These are phyloP conservation scores for Flaveria linearis DNA, from an alignment of 129 eudicot species.

Conservation along the genomic window DNA sequence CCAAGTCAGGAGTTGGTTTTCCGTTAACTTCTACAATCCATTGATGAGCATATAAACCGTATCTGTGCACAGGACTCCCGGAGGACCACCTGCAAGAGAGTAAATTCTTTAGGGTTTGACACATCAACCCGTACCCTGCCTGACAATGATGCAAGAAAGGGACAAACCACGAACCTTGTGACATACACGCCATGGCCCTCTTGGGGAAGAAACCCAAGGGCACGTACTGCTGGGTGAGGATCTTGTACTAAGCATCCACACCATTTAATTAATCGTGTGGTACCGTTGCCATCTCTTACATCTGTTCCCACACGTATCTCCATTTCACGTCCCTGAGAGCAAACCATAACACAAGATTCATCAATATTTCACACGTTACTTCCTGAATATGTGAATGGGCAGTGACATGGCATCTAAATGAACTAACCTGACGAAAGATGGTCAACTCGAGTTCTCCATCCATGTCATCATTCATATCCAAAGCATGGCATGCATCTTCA, in stretches of 20 bases:
- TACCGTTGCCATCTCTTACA: constrained; percentile 89
- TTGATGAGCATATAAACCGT: constrained; percentile 81
- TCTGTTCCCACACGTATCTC: constrained; percentile 88
- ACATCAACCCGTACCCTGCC: not conserved
- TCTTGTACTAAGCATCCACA: constrained; percentile 90
- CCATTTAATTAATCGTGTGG: constrained; percentile 88
- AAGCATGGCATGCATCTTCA: constrained; percentile 85
- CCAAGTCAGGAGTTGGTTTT: constrained; percentile 86
- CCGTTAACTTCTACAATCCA: constrained; percentile 98
- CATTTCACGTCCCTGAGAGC: constrained; percentile 70
- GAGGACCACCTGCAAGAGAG: constrained; percentile 75
- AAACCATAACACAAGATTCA: constrained; percentile 19
- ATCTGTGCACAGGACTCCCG: constrained; percentile 91
- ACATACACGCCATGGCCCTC: constrained; percentile 96
- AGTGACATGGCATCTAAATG: not conserved
- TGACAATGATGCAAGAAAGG: not conserved
- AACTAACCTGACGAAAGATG: constrained; percentile 77
- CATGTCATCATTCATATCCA: constrained; percentile 50
- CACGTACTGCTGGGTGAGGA: constrained; percentile 86
- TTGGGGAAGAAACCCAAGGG: constrained; percentile 88
- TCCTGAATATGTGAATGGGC: not conserved
- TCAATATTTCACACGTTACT: not conserved
- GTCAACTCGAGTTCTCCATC: constrained; percentile 69
- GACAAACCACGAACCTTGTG: constrained; percentile 49
- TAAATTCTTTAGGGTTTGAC: constrained; percentile 1